phyloP scores from a whole-genome alignment of 2,329 filamentous ascomycete genomes.

The Nemania diffusa region DNA sequence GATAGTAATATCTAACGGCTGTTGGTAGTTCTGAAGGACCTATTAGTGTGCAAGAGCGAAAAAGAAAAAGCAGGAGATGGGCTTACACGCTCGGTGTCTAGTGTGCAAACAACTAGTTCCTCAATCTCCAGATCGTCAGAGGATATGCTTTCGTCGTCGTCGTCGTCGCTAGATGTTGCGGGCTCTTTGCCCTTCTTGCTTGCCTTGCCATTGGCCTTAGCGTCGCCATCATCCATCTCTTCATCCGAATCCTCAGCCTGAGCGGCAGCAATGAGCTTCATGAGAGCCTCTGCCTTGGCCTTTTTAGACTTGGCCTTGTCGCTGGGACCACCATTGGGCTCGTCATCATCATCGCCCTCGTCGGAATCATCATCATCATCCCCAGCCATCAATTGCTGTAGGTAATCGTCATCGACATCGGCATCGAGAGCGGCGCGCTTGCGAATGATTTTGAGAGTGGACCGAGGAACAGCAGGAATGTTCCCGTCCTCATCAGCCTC shows the following conservation, averaged over 20 bases:
- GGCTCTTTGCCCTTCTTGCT: slow-evolving; percentile 78
- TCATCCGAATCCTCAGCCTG: slow-evolving; percentile 70
- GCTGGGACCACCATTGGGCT: slow-evolving; percentile 88
- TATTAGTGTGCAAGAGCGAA: slow-evolving; percentile 42
- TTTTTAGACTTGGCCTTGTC: slow-evolving; percentile 91
- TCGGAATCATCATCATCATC: slow-evolving; percentile 58
- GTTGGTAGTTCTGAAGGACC: slow-evolving; percentile 82
- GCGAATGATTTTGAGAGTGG: slow-evolving; percentile 92
- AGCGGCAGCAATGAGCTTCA: slow-evolving; percentile 79
- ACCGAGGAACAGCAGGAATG: slow-evolving; percentile 72
- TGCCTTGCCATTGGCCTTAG: slow-evolving; percentile 68
- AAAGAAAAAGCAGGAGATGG: slow-evolving; percentile 10
- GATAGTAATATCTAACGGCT: slow-evolving; percentile 92
- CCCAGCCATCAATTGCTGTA: slow-evolving; percentile 63
- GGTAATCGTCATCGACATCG: slow-evolving; percentile 74
- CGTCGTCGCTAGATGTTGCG: slow-evolving; percentile 58
- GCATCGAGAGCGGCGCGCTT: slow-evolving; percentile 70
- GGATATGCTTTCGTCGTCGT: slow-evolving; percentile 66
- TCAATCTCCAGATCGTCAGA: slow-evolving; percentile 76
- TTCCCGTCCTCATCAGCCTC: slow-evolving; percentile 72
- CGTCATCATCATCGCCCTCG: slow-evolving; percentile 73
- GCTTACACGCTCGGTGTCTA: slow-evolving; percentile 89
- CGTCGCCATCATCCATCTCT: slow-evolving; percentile 71
- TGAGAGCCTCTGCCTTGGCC: slow-evolving; percentile 79
- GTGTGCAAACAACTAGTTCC: slow-evolving; percentile 93